phyloP scores from a whole-genome alignment of 2,329 filamentous ascomycete genomes.

The Delphinella strobiligena region DNA sequence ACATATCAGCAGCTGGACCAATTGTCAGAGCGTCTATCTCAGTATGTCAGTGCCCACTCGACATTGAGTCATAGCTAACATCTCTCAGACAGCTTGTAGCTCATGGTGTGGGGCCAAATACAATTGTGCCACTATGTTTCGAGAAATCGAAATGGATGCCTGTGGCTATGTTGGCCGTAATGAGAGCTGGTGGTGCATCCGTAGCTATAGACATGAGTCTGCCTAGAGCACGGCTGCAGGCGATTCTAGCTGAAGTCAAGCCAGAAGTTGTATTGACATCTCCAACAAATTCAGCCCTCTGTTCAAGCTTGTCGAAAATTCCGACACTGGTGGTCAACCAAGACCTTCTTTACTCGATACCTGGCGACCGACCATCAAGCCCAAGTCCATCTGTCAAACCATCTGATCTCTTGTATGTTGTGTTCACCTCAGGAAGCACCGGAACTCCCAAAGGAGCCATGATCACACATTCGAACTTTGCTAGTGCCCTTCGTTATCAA shows the following conservation, averaged over 20 bases:
- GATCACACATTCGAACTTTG: too few species aligned
- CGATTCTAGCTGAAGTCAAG: too few species aligned
- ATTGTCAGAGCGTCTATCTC: too few species aligned
- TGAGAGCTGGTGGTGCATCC: slow-evolving; percentile 20
- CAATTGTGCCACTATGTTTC: slow-evolving; percentile 15
- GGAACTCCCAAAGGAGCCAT: slow-evolving; percentile 63
- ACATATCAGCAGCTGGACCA: slow-evolving; percentile 17
- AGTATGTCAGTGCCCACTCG: too few species aligned
- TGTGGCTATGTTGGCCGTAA: slow-evolving; percentile 16
- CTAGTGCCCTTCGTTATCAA: too few species aligned
- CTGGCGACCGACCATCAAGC: too few species aligned
- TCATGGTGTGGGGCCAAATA: slow-evolving; percentile 8
- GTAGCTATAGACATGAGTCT: slow-evolving; percentile 17
- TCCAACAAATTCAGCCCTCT: background rate
- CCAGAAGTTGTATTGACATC: slow-evolving; percentile 11
- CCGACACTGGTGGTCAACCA: too few species aligned
- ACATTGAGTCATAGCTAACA: slow-evolving; percentile 13
- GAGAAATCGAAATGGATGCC: slow-evolving; percentile 18
- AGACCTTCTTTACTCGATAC: too few species aligned
- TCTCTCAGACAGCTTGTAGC: slow-evolving; percentile 6
- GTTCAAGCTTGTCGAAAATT: too few species aligned
- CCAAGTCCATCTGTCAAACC: too few species aligned
- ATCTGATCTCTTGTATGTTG: too few species aligned
- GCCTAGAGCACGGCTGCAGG: slow-evolving; percentile 15
- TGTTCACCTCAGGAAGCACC: slow-evolving; percentile 67